Evolutionary conservation across 2,329 filamentous ascomycete species (phyloP), one percentile per base, ranked within the genome.

Genomic region (Scedosporium boydii): DNA sequence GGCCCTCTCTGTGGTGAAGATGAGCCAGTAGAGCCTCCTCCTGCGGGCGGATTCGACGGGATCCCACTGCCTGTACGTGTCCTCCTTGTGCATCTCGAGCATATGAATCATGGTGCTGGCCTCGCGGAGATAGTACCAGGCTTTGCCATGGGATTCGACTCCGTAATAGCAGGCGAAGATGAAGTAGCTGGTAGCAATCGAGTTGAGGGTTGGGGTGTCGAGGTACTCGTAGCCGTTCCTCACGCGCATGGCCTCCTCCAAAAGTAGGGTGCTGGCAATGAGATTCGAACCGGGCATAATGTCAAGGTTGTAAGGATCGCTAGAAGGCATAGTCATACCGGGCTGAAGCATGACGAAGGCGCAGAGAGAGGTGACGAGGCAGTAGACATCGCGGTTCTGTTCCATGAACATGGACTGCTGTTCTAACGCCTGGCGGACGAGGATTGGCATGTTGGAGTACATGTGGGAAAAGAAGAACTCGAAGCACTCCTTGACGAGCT

Each of bases 71-170:
- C 80, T 67, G 69, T 90, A 91, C 7, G 80, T 77, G 23, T 85
- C 82, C 68, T 88, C 86, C 70, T 84, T 84, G 68, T 82, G 78
- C 82, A 88, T 82, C 61, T 79, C 80, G 29, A 78, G 73, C 68
- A 87, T 82, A 67, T 85, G 80, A 29, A 82, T 80, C 72, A 93
- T 78, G 5, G 89, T 92, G 1, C 86, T 87, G 5, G 88, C 88
- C 73, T 95, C 90, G 27, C 89, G 85, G 9, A 93, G 77, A 70
- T 91, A 86, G 70, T 87, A 92, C 89, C 90, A 93, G 1, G 89
- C 89, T 71, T 87, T 86, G 65, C 89, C 86, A 71, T 92, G 88
- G 71, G 87, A 80, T 65, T 91, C 88, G 57, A 90, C 76, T 44
- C 85, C 87, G 64, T 88, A 87, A 71, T 88, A 85, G 63, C 87